These are phyloP conservation scores for Incumbomyces delicatus DNA, from an alignment of 2,329 filamentous ascomycete genomes.

Conservation along the genomic window DNA sequence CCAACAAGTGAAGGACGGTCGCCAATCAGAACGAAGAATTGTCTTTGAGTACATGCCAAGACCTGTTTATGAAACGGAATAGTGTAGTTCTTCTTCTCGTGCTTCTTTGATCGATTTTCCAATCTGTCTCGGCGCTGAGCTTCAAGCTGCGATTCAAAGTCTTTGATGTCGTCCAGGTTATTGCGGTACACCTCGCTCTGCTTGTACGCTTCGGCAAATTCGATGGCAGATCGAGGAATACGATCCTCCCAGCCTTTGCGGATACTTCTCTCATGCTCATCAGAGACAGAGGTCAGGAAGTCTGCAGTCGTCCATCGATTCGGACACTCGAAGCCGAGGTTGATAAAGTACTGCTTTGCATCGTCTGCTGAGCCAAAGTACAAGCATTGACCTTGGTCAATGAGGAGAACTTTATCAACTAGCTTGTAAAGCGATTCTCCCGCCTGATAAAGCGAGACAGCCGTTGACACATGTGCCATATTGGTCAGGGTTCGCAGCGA, in stretches of 20 bases:
- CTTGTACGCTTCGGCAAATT: conserved; percentile 45
- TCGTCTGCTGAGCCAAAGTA: conserved; percentile 57
- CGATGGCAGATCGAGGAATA: conserved; percentile 44
- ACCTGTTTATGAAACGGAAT: conserved; percentile 43
- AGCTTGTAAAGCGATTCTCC: conserved; percentile 41
- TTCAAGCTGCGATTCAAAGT: conserved; percentile 44
- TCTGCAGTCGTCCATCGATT: conserved; percentile 63
- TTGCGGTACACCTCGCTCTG: conserved; percentile 37
- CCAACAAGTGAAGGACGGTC: conserved; percentile 41
- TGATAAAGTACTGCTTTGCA: conserved; percentile 59
- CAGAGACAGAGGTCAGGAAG: conserved; percentile 67
- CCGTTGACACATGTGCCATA: conserved; percentile 50
- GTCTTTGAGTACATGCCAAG: conserved; percentile 44
- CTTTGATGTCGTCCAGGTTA: conserved; percentile 40
- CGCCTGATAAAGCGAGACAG: conserved; percentile 65
- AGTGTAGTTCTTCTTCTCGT: conserved; percentile 43
- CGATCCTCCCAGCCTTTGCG: conserved; percentile 48
- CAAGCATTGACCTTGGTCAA: conserved; percentile 60
- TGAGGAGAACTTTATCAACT: conserved; percentile 59
- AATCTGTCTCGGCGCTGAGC: conserved; percentile 32
- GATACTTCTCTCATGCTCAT: conserved; percentile 48
- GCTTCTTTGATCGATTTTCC: conserved; percentile 28
- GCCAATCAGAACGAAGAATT: conserved; percentile 45
- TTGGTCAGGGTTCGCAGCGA: conserved; percentile 56
- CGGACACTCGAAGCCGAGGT: conserved; percentile 64